A percentile compares a stretch with the other conserved stretches of the same genome.
Evolutionary conservation across 2,329 filamentous ascomycete genomes (phyloP).

Genomic region (Phaeosphaeria sp.): DNA sequence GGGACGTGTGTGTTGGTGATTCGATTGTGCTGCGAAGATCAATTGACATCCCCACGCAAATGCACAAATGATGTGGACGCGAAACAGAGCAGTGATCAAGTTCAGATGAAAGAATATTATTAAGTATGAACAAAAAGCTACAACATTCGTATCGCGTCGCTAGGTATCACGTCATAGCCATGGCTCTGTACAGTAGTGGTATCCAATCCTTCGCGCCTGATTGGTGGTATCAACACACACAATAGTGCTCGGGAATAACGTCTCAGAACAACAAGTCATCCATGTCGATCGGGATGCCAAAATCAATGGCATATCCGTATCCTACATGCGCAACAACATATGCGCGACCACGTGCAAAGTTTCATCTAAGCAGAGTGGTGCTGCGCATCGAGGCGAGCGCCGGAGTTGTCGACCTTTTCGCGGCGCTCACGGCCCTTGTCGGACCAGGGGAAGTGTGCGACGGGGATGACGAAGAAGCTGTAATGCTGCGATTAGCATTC

Average conservation of each 20-base stretch:
- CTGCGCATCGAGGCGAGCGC: slow-evolving; percentile 17
- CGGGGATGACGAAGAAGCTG: slow-evolving; percentile 92
- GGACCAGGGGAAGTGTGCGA: slow-evolving; percentile 95
- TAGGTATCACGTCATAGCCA: neutral
- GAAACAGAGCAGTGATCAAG: no score
- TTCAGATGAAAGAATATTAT: neutral
- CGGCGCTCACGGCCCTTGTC: slow-evolving; percentile 50
- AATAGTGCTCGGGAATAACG: neutral
- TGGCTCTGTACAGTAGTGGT: neutral
- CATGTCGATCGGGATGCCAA: neutral
- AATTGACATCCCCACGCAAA: no score
- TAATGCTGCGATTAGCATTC: slow-evolving; percentile 14
- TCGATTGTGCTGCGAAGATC: no score
- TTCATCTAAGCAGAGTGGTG: neutral
- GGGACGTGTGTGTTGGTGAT: no score
- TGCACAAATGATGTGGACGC: no score
- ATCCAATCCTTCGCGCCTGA: neutral
- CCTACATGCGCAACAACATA: neutral
- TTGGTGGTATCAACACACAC: neutral
- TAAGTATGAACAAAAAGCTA: neutral
- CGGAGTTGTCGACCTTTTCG: slow-evolving; percentile 51
- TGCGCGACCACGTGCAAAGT: neutral
- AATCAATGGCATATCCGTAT: neutral
- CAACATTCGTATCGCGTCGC: neutral
- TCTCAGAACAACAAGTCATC: neutral